Conservation (phyloP, 495 filamentous ascomycete genomes). For the Hypoxylon fuscum region DNA sequence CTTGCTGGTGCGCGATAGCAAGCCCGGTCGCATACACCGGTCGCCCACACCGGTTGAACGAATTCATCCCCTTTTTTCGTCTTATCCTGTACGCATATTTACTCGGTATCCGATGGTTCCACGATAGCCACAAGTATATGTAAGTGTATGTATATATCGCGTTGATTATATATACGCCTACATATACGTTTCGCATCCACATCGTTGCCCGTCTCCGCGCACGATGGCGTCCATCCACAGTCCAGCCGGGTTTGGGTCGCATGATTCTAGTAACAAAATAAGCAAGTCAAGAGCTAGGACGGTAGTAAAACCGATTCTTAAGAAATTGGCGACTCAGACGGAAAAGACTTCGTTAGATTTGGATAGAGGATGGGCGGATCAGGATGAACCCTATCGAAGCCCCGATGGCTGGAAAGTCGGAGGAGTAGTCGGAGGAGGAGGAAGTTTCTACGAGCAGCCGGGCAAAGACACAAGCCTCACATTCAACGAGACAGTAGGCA, state of each 20-base stretch:
- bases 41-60: slow-evolving; percentile 12
- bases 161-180: slow-evolving; percentile 21
- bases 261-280: slow-evolving; percentile 48
- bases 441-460: slow-evolving; percentile 27
- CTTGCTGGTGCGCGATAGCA: slow-evolving; percentile 8
- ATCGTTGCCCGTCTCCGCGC: slow-evolving; percentile 7
- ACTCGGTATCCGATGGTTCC: slow-evolving; percentile 17
- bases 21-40: slow-evolving; percentile 16
- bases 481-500: slow-evolving; percentile 28
- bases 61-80: slow-evolving; percentile 6
- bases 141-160: slow-evolving; percentile 23
- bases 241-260: slow-evolving; percentile 39
- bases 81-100: slow-evolving; percentile 1
- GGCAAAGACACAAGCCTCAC: slow-evolving; percentile 29
- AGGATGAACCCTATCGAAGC: slow-evolving; percentile 48
- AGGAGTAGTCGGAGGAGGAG: slow-evolving; percentile 12
- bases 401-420: slow-evolving; percentile 32
- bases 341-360: slow-evolving; percentile 64
- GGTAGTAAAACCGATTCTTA: slow-evolving; percentile 63
- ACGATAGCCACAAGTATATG: slow-evolving; percentile 24
- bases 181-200: too few relatives aligned
- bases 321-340: slow-evolving; percentile 59
- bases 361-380: slow-evolving; percentile 60
- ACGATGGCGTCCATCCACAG: slow-evolving; percentile 51
- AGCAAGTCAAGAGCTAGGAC: slow-evolving; percentile 52